These are phyloP conservation scores for Schizopora paradoxa DNA, from an alignment of 1,284 basidiomycete genomes.

Conservation along the genomic window DNA sequence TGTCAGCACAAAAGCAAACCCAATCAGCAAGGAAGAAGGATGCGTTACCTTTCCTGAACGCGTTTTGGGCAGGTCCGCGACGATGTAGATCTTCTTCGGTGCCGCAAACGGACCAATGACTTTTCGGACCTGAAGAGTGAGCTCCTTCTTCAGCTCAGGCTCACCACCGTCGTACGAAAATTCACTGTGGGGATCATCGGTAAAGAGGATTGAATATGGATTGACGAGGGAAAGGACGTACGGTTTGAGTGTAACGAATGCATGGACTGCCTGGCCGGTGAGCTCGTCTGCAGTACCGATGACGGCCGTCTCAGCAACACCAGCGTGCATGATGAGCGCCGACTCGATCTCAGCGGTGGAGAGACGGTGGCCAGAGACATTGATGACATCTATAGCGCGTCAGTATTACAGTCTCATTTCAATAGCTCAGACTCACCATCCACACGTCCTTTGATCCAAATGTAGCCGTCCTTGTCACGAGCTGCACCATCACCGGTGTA, in stretches of 20 bases:
- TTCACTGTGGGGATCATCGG: conserved; percentile 45
- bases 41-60: conserved; percentile 83
- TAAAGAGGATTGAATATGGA: not conserved
- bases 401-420: conserved; percentile 1
- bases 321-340: conserved; percentile 88
- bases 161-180: conserved; percentile 78
- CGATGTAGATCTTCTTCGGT: conserved; percentile 88
- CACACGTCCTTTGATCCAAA: conserved; percentile 97
- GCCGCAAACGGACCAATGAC: conserved; percentile 94
- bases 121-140: conserved; percentile 92
- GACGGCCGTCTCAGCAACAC: conserved; percentile 95
- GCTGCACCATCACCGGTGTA: conserved; percentile 97
- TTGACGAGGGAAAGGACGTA: conserved; percentile 29
- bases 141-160: conserved; percentile 75
- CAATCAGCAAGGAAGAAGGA: not conserved
- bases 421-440: conserved; percentile 62
- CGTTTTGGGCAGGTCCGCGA: conserved; percentile 91
- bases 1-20: not conserved
- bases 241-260: conserved; percentile 83
- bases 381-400: conserved; percentile 70
- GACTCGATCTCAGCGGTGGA: conserved; percentile 98
- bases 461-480: conserved; percentile 93
- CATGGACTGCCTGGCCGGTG: conserved; percentile 82
- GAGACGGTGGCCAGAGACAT: conserved; percentile 94
- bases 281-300: conserved; percentile 87